Evolutionary conservation across 768 basidiomycete species (phyloP), one percentile per base, ranked within the genome.

Genomic region (Lactarius akahatsu): DNA sequence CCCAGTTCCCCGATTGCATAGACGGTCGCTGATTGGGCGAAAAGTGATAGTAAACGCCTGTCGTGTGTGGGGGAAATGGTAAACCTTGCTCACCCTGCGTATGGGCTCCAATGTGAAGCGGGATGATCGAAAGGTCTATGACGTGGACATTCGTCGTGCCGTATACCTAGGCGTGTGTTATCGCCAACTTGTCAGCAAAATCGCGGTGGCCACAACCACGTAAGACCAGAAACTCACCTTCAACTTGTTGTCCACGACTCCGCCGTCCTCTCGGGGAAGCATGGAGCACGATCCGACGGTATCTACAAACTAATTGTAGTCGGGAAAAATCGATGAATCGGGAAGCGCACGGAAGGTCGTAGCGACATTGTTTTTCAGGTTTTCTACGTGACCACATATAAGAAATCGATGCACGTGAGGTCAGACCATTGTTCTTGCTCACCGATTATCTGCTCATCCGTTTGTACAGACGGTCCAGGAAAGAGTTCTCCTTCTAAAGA

Each of bases 81-180:
- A 11, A 7, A n/a, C 23, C 20, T 23, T 23, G 8, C 58, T 58
- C 8, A 72, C 71, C 47, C 30, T 72, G 68, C 26, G 58, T 67
- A 52, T 75, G 74, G 26, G 69, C 72, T 4, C 62, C 67, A 28
- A 75, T 41, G 32, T 75, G 73, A n/a, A 75, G 63, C 3, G 76
- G 76, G 26, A 76, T 34, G 16, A 76, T 69, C 10, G 72, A 72
- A n/a, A 73, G 41, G 61, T 76, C 76, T 10, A 74, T 73, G 23
- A 77, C 73, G 6, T 76, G 67, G 5, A 76, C n/a, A 62, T 76
- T 76, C 57, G 57, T 62, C 20, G 74, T 75, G 2, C 71, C 74
- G 59, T 76, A 76, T 23, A 76, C 75, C 67, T 70, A 36, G 3
- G 28, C 8, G 26, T 26, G 50, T 23, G 50, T 52, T 26, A 26